A percentile compares a stretch with the other conserved stretches of the same genome.
Conservation (phyloP, 2,329 filamentous ascomycete genomes). For the Thielaviopsis musarum region DNA sequence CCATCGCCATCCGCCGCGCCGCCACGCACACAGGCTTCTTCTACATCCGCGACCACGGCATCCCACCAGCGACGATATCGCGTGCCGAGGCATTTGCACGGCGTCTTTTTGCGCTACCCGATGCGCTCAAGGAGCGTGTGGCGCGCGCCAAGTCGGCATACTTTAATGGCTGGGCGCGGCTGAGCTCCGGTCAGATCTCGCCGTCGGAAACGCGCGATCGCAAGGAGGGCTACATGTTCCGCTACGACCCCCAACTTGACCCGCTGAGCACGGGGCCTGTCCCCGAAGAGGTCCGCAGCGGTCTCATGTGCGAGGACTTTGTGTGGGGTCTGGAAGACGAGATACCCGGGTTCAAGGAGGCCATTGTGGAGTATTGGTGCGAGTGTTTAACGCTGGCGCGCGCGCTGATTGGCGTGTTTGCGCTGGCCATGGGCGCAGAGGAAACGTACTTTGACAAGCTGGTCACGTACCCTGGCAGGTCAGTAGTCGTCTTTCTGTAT, state of each 20-base stretch:
- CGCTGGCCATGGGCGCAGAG: conserved; percentile 34
- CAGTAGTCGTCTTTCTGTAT: conserved; percentile 11
- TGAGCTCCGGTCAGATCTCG: conserved; percentile 27
- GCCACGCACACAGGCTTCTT: conserved; percentile 37
- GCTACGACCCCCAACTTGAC: conserved; percentile 36
- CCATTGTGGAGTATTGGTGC: conserved; percentile 29
- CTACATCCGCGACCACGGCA: conserved; percentile 35
- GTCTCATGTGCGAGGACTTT: conserved; percentile 15
- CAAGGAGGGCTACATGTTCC: conserved; percentile 32
- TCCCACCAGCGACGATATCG: conserved; percentile 19
- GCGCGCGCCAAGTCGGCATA: conserved; percentile 22
- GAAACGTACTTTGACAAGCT: conserved; percentile 39
- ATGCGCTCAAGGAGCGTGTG: conserved; percentile 25
- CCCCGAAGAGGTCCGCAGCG: conserved; percentile 35
- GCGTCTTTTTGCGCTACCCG: conserved; percentile 28
- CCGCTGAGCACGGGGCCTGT: conserved; percentile 24
- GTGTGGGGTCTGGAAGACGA: conserved; percentile 20
- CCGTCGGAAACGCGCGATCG: conserved; percentile 1
- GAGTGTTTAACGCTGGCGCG: conserved; percentile 33
- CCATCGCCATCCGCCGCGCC: conserved; percentile 25
- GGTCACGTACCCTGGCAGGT: conserved; percentile 31
- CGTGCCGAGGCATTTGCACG: conserved; percentile 16
- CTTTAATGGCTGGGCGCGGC: conserved; percentile 31
- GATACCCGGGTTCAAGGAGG: conserved; percentile 30
- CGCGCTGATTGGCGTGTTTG: conserved; percentile 33